Evolutionary conservation across 169 alveolate species (phyloP).

Genomic region (Plasmodium blacklocki): DNA sequence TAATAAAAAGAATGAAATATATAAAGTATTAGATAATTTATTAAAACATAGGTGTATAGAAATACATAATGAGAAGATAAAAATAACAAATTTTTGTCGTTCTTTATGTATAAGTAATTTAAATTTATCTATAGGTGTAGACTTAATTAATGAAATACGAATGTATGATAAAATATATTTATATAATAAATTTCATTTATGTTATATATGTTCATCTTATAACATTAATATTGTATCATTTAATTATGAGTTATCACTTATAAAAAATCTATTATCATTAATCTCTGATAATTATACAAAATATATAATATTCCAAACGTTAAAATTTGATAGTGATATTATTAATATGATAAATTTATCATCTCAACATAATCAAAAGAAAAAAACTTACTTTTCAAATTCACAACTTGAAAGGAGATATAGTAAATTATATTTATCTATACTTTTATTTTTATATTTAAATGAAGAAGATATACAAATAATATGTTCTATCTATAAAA

Average conservation of each 20-base stretch:
- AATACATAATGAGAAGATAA: slow-evolving; percentile 13
- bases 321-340: slow-evolving; percentile 61
- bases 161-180: slow-evolving; percentile 17
- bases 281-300: slow-evolving; percentile 38
- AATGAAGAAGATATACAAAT: not conserved
- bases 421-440: slow-evolving; percentile 38
- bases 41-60: slow-evolving; percentile 42
- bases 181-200: slow-evolving; percentile 54
- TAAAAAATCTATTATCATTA: slow-evolving; percentile 28
- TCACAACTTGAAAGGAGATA: slow-evolving; percentile 38
- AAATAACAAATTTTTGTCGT: slow-evolving; percentile 39
- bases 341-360: slow-evolving; percentile 48
- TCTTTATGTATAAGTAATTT: slow-evolving; percentile 60
- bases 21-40: slow-evolving; percentile 7
- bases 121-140: slow-evolving; percentile 30
- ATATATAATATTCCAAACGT: slow-evolving; percentile 39
- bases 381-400: slow-evolving; percentile 11
- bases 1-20: slow-evolving; percentile 21
- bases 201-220: slow-evolving; percentile 45
- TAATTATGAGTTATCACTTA: slow-evolving; percentile 24
- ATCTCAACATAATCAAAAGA: slow-evolving; percentile 14
- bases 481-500: slow-evolving; percentile 33
- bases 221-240: slow-evolving; percentile 37
- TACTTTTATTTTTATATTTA: slow-evolving; percentile 34
- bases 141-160: slow-evolving; percentile 36